phyloP scores from a whole-genome alignment of 2,329 filamentous ascomycete genomes.

The Fusarium sp. region DNA sequence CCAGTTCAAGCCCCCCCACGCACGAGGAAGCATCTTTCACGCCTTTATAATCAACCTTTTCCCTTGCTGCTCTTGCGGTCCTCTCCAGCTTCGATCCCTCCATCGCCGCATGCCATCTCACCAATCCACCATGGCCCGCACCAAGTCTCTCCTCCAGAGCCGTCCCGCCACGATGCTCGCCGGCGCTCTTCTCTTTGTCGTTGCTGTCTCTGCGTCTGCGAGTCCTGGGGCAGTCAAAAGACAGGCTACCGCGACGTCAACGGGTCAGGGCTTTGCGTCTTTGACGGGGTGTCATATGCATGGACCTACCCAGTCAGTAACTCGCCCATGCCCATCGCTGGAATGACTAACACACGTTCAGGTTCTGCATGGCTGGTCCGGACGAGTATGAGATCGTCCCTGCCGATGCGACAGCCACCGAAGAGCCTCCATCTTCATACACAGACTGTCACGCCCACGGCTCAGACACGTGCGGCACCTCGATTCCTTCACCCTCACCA shows the following conservation, averaged over 20 bases:
- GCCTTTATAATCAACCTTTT: not conserved
- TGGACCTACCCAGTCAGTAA: slow-evolving; percentile 30
- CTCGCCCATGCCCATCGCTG: rapidly evolving
- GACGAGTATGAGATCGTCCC: slow-evolving; percentile 38
- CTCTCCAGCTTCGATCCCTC: not conserved
- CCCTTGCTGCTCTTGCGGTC: not conserved
- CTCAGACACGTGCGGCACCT: slow-evolving; percentile 19
- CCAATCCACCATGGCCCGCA: slow-evolving; percentile 26
- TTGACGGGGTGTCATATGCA: slow-evolving; percentile 39
- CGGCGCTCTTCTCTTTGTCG: slow-evolving; percentile 23
- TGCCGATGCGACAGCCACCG: slow-evolving; percentile 26
- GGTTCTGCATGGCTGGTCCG: slow-evolving; percentile 36
- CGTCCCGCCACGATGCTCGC: slow-evolving; percentile 18
- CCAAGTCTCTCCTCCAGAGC: slow-evolving; percentile 18
- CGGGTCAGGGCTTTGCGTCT: slow-evolving; percentile 25
- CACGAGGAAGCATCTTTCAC: not conserved
- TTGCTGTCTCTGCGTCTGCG: slow-evolving; percentile 35
- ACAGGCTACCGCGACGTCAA: slow-evolving; percentile 26
- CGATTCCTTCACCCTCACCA: rapidly evolving
- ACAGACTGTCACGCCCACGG: slow-evolving; percentile 40
- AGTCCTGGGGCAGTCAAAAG: slow-evolving; percentile 28
- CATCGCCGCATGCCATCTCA: slow-evolving; percentile 4
- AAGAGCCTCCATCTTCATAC: slow-evolving; percentile 35
- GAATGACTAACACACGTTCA: not conserved
- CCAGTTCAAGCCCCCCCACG: slow-evolving; percentile 16